Evolutionary conservation across 2,329 filamentous ascomycete species (phyloP).

Genomic region (Albophoma yamanashiensis): DNA sequence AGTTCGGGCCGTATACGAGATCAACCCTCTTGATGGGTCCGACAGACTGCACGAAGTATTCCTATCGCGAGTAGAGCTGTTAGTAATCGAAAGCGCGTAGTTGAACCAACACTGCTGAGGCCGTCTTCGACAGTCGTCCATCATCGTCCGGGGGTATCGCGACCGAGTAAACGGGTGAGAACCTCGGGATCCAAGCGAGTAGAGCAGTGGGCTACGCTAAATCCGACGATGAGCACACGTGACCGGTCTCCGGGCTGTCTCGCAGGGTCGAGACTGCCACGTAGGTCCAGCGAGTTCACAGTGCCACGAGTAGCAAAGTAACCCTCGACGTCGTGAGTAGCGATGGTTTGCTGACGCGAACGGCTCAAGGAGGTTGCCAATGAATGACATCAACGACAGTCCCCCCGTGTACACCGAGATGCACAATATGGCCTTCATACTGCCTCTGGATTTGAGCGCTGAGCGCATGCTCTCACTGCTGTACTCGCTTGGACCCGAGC

Average conservation of each 20-base stretch:
- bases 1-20: conserved; percentile 86
- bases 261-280: background rate
- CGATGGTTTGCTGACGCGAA: background rate
- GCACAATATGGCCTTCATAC: background rate
- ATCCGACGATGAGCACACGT: background rate
- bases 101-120: conserved; percentile 15
- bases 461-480: conserved; percentile 35
- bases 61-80: conserved; percentile 62
- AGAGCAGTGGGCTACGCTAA: conserved; percentile 6
- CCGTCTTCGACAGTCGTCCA: conserved; percentile 19
- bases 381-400: background rate
- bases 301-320: background rate
- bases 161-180: conserved; percentile 4
- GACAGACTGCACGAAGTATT: conserved; percentile 85
- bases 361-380: background rate
- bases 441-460: background rate
- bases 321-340: background rate
- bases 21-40: conserved; percentile 86
- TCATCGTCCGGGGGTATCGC: conserved; percentile 12
- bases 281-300: background rate
- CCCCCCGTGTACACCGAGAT: background rate
- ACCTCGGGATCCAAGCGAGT: conserved; percentile 6
- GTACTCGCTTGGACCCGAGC: conserved; percentile 30
- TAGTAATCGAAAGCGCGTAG: conserved; percentile 41
- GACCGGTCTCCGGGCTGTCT: background rate